A percentile compares a stretch with the other conserved stretches of the same genome.
These are phyloP conservation scores for Dunaliella salina DNA, from an alignment of 163 green algal species.

Conservation along the genomic window DNA sequence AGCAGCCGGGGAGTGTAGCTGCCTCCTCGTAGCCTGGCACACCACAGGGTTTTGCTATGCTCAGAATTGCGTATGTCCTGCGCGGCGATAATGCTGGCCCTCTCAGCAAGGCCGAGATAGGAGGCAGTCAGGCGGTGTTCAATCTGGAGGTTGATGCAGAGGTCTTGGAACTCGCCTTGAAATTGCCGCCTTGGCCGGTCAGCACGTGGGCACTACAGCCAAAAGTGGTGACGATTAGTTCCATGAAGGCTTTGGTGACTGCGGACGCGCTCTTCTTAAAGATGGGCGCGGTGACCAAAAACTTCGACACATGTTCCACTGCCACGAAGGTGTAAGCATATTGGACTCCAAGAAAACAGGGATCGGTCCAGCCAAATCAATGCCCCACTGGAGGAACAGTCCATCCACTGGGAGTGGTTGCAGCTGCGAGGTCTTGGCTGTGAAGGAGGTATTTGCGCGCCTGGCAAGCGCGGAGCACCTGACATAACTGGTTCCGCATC, in stretches of 20 bases:
- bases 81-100: background rate
- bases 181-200: background rate
- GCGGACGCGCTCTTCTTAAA: background rate
- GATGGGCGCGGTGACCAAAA: background rate
- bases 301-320: background rate
- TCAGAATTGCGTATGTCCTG: background rate
- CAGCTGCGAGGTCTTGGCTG: background rate
- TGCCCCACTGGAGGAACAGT: background rate
- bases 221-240: background rate
- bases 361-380: background rate
- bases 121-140: background rate
- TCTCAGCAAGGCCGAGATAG: background rate
- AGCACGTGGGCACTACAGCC: background rate
- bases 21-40: background rate
- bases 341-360: background rate
- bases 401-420: background rate
- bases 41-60: background rate
- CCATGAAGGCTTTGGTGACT: background rate
- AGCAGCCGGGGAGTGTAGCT: background rate
- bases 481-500: too few species aligned
- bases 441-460: background rate
- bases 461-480: background rate
- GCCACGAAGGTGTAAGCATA: background rate
- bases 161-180: background rate
- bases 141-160: background rate